Evolutionary conservation across 495 filamentous ascomycete species (phyloP).

Genomic region (Letharia columbiana): DNA sequence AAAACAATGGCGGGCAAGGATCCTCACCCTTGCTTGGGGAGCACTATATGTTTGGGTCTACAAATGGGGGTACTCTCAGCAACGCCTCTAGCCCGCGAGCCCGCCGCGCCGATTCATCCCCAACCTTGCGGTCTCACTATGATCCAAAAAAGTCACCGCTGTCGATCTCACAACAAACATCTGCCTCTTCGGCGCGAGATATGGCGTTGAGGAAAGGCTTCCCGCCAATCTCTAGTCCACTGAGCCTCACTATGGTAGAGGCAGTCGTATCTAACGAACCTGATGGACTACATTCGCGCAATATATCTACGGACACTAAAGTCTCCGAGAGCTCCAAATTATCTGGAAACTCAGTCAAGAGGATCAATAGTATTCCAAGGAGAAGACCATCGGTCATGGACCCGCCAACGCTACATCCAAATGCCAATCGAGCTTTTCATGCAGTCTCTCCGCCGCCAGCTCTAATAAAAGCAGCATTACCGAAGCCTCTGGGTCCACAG

Average conservation of each 20-base stretch:
- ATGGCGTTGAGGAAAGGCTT: constrained; percentile 23
- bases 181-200: constrained; percentile 27
- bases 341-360: constrained; percentile 15
- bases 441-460: constrained; percentile 22
- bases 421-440: constrained; percentile 22
- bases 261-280: not conserved
- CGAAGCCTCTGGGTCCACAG: constrained; percentile 10
- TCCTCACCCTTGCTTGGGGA: constrained; percentile 26
- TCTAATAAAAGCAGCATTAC: constrained; percentile 19
- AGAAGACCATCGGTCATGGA: constrained; percentile 22
- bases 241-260: constrained; percentile 6
- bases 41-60: constrained; percentile 9
- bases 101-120: constrained; percentile 15
- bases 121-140: constrained; percentile 23
- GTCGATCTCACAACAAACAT: constrained; percentile 28
- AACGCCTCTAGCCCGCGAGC: constrained; percentile 17
- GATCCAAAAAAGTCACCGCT: constrained; percentile 21
- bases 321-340: constrained; percentile 14
- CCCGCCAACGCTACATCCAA: constrained; percentile 22
- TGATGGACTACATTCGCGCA: constrained; percentile 7
- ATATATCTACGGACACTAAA: constrained; percentile 11
- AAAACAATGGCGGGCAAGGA: constrained; percentile 16
- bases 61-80: constrained; percentile 12
- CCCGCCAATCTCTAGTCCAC: constrained; percentile 16
- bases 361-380: constrained; percentile 11